Base-by-base conservation (phyloP, 202 grass and related monocot genomes). In the Panicum virgatum region DNA sequence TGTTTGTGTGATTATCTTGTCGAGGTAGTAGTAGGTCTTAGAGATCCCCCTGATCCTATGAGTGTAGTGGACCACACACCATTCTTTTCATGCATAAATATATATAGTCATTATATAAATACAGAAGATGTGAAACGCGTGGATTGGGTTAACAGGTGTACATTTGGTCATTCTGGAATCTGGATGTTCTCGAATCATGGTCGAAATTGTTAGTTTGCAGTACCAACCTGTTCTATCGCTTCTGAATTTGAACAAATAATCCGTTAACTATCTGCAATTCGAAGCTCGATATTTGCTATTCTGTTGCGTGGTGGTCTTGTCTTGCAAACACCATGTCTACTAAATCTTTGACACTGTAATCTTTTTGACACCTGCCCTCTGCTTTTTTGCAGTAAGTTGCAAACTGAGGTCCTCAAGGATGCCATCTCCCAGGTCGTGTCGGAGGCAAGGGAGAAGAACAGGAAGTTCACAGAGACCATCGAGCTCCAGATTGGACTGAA, bases 401-500 rank as follows among this genome's bases (percentile, higher is more conserved):
- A 81, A 77, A 77, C 82, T 0, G 87, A 90, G 30, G 76, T 38
- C 34, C 43, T 95, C 32, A 92, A 89, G 88, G 93, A 95, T 44
- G 87, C 87, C 36, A 95, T 95, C 74, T 44, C 84, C 69, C 89
- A 69, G 44, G 74, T 92, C 11, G 69, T 84, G 23, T 26, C 30
- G 1, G 87, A 86, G 6, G 70, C 76, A 26, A 87, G 56, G 53
- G 93, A 90, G 85, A 95, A 90, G 82, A 88, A 92, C 13, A 80
- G 93, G 38, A 95, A 90, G 8, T 92, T 84, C 46, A 90, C 76
- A 0, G 87, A 92, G 85, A 95, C 93, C 3, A 16, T 92, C 1
- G 87, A 95, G 61, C 85, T 95, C 43, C 87, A 95, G 87, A 92
- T 95, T 20, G 93, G 92, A 1, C 63, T 92, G 19, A 95, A 95